phyloP scores from a whole-genome alignment of 2,329 filamentous ascomycete genomes.

The Ascocoryne sarcoides region DNA sequence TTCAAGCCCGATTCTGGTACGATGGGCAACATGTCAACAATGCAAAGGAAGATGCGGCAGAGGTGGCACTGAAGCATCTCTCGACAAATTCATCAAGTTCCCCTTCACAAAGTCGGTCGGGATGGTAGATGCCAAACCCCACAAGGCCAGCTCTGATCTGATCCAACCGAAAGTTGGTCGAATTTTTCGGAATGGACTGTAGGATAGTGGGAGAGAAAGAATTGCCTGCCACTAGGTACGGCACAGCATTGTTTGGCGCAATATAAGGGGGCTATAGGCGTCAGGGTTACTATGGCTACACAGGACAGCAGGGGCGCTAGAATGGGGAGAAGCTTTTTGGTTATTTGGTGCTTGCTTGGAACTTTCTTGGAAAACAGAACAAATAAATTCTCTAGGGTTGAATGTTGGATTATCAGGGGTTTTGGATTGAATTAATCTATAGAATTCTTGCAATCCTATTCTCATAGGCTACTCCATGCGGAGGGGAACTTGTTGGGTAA shows the following conservation, averaged over 20 bases:
- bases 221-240: neutral
- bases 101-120: neutral
- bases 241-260: neutral
- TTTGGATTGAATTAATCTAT: too few species aligned
- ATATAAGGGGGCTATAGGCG: neutral
- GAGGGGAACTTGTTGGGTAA: too few species aligned
- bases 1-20: slow-evolving; percentile 81
- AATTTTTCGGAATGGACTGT: neutral
- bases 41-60: slow-evolving; percentile 83
- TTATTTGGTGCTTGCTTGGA: neutral
- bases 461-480: too few species aligned
- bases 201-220: neutral
- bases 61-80: slow-evolving; percentile 61
- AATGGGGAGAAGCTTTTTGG: neutral
- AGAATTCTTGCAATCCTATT: too few species aligned
- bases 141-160: too few species aligned
- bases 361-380: too few species aligned
- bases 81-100: slow-evolving; percentile 2
- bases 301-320: neutral
- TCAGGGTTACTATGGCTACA: neutral
- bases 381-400: too few species aligned
- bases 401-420: too few species aligned
- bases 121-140: neutral
- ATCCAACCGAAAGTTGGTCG: too few species aligned
- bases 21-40: slow-evolving; percentile 83